Evolutionary conservation across 2,329 filamentous ascomycete species (phyloP).

Genomic region (Lizonia empirigonia): DNA sequence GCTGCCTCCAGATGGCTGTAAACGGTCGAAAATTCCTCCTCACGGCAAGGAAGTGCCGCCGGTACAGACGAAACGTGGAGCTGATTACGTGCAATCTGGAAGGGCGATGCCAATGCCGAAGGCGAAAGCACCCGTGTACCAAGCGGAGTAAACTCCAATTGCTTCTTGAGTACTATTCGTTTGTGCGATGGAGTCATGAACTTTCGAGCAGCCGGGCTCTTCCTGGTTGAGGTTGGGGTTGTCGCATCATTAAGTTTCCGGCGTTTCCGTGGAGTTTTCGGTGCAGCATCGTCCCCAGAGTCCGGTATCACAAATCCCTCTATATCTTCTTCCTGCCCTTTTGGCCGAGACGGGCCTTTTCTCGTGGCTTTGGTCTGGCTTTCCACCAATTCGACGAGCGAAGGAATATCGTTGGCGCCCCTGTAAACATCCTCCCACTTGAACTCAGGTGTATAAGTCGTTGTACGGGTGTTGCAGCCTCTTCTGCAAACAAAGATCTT

Average conservation of each 20-base stretch:
- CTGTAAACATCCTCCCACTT: conserved; percentile 84
- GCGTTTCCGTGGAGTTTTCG: conserved; percentile 55
- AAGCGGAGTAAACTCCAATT: conserved; percentile 93
- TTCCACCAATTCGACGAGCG: conserved; percentile 70
- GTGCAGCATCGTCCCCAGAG: conserved; percentile 50
- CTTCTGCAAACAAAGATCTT: conserved; percentile 90
- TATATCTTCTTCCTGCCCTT: conserved; percentile 43
- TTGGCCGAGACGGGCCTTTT: conserved; percentile 51
- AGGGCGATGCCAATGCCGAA: conserved; percentile 80
- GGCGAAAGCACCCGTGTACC: conserved; percentile 84
- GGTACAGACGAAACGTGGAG: conserved; percentile 95
- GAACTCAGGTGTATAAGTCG: conserved; percentile 91
- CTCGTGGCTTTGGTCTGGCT: conserved; percentile 74
- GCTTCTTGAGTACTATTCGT: conserved; percentile 78
- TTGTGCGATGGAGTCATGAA: conserved; percentile 69
- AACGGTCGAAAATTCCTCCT: conserved; percentile 87
- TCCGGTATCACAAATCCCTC: conserved; percentile 54
- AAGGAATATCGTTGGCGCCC: conserved; percentile 68
- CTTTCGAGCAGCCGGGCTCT: conserved; percentile 56
- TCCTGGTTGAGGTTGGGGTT: conserved; percentile 54
- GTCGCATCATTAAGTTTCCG: conserved; percentile 54
- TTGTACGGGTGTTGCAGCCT: conserved; percentile 86
- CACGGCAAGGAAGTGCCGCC: conserved; percentile 84
- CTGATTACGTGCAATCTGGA: conserved; percentile 84
- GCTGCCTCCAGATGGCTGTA: conserved; percentile 94